Conservation (phyloP, 352 stramenopile species). For the Globisporangium camurandrum region DNA sequence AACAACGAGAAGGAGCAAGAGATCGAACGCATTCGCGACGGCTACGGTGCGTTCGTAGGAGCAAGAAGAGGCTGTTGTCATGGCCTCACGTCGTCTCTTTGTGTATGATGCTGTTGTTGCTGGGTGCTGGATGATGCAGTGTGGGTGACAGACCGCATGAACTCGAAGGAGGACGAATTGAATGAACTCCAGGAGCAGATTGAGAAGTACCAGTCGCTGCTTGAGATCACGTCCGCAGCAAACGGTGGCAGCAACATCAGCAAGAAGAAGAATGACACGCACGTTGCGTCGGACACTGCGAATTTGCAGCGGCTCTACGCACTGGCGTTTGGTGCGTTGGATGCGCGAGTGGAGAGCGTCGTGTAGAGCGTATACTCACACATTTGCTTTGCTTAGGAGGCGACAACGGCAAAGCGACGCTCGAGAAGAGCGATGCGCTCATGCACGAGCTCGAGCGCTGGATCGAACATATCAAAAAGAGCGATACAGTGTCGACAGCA, state of each 20-base stretch:
- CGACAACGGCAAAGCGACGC: slow-evolving; percentile 6
- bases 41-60: slow-evolving; percentile 34
- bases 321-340: slow-evolving; percentile 8
- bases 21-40: slow-evolving; percentile 81
- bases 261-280: slow-evolving; percentile 15
- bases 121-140: slow-evolving; percentile 27
- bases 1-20: slow-evolving; percentile 85
- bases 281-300: not conserved
- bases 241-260: slow-evolving; percentile 17
- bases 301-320: slow-evolving; percentile 10
- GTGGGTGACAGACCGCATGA: slow-evolving; percentile 85
- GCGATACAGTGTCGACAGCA: not conserved
- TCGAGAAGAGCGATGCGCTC: slow-evolving; percentile 12
- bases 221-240: slow-evolving; percentile 41
- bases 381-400: not conserved
- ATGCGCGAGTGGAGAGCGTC: not conserved
- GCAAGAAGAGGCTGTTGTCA: not conserved
- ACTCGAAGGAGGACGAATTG: slow-evolving; percentile 83
- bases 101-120: not conserved
- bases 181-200: slow-evolving; percentile 80
- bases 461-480: slow-evolving; percentile 9
- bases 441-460: slow-evolving; percentile 19
- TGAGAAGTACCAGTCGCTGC: slow-evolving; percentile 71
- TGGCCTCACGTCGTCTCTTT: not conserved
- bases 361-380: not conserved